Evolutionary conservation across 768 basidiomycete genomes (phyloP), one percentile per base, ranked within the genome.

Genomic region (Russula earlei): DNA sequence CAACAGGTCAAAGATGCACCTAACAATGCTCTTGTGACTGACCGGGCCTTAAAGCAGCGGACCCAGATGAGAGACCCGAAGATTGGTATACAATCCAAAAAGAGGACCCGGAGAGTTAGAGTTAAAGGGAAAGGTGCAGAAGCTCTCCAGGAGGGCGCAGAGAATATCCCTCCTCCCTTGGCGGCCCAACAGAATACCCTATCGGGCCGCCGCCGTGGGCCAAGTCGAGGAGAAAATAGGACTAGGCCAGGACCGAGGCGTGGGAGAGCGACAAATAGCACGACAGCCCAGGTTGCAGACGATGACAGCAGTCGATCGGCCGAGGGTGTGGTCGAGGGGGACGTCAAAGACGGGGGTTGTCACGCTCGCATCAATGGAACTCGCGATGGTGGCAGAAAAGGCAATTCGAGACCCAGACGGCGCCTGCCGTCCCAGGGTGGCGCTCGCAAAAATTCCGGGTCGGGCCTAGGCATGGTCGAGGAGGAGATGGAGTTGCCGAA

Each of bases 141-240:
- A 2, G 19, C 33, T 11, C 19, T 4, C 2, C 56, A 27, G 20
- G 51, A 47, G 15, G 56, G 37, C 15, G 38, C 15, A 5, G 56
- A 58, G 31, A 58, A 58, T 19, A 7, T 42, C 3, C 52, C 56
- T n/a, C 56, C 56, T 37, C 40, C 34, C 9, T n/a, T n/a, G n/a
- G 5, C 40, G 15, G n/a, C 17, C 20, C 51, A n/a, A 52, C 37
- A 52, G 45, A 46, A 40, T 36, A 33, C n/a, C 8, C 10, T n/a
- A 5, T n/a, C 29, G 10, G 29, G 45, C 19, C 51, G 40, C 15
- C 45, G 46, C 1, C 51, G 51, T 49, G 11, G 34, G 12, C n/a
- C 27, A 9, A 31, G 40, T 25, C 47, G n/a, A 27, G 52, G 10
- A 10, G 43, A 43, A 37, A 42, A n/a, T 12, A 20, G 34, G 1